Conservation (phyloP, 352 stramenopile species). For the Pythium utonaiense region DNA sequence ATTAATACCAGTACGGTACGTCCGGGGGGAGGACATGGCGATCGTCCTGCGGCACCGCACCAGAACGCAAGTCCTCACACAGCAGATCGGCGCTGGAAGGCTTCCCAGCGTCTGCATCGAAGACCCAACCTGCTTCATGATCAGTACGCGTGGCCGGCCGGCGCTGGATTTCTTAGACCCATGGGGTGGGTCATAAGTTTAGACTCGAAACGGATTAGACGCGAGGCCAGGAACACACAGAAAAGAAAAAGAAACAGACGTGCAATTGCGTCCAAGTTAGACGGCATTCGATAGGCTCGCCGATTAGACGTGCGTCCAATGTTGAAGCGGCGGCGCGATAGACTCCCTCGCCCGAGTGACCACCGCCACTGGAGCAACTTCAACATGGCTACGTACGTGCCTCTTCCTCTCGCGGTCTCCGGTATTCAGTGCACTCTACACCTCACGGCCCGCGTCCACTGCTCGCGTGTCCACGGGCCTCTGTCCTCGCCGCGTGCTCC, state of each 20-base stretch:
- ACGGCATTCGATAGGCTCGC: too few relatives aligned
- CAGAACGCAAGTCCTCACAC: too few relatives aligned
- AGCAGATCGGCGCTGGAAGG: too few relatives aligned
- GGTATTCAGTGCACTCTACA: background rate
- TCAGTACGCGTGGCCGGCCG: background rate
- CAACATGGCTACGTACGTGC: background rate
- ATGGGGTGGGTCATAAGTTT: background rate
- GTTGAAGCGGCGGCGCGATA: background rate
- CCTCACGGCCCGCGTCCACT: background rate
- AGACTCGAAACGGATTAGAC: too few relatives aligned
- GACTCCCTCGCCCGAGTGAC: background rate
- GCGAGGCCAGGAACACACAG: background rate
- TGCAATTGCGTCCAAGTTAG: background rate
- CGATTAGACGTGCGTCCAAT: too few relatives aligned
- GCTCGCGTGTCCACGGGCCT: background rate
- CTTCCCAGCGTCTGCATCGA: too few relatives aligned
- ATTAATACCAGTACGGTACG: too few relatives aligned
- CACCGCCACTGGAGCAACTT: background rate
- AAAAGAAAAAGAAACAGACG: conserved; percentile 1
- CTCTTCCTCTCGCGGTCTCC: background rate
- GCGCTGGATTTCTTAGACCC: background rate
- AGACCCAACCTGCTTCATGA: background rate
- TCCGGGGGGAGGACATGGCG: too few relatives aligned
- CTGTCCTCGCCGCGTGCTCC: background rate
- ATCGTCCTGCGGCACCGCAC: conserved; percentile 3